Base-by-base conservation (phyloP, 805 yeast genomes). In the Candida gorgasii region DNA sequence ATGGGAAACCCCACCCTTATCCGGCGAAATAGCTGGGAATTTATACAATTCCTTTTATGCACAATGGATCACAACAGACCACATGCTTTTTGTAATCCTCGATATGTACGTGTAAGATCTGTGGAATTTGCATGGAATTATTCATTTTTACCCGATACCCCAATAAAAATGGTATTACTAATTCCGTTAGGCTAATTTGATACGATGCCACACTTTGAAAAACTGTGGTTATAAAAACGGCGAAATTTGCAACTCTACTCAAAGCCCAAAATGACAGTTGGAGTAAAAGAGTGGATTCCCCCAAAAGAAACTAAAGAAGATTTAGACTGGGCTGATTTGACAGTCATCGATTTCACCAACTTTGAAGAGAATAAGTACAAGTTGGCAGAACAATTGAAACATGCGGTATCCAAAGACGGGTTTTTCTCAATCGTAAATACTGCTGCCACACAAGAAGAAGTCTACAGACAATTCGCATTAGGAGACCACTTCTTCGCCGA, bases 261-360 rank as follows among this genome's bases (percentile, higher is more conserved):
- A 20, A 20, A 20, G 9, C n/a, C n/a, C n/a, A n/a, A 27, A 17
- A 44, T 44, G 48, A 36, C 48, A 7, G 33, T 32, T 17, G 42
- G 37, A 0, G 30, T 38, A 8, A 31, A 38, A 22, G 24, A 29
- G 12, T 61, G 66, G 66, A 38, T 44, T 1, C 35, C 57, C 2
- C 66, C 66, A 1, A 36, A 47, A 7, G 61, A 56, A 40, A 63
- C 69, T 3, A 42, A 43, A 15, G 53, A 59, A 24, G 30, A 48
- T 3, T 51, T 62, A 14, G 65, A 61, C 30, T 62, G 66, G 65
- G 69, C 69, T 0, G 61, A 61, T 16, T 47, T 62, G 27, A 52
- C 53, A 1, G 51, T 54, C 0, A 50, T 63, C 35, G 67, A 63
- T 36, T 46, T 63, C 30, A 46, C 55, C 20, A 45, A 47, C 17